Base-by-base conservation (phyloP, 352 stramenopile species). In the Stramenopiles sp. region DNA sequence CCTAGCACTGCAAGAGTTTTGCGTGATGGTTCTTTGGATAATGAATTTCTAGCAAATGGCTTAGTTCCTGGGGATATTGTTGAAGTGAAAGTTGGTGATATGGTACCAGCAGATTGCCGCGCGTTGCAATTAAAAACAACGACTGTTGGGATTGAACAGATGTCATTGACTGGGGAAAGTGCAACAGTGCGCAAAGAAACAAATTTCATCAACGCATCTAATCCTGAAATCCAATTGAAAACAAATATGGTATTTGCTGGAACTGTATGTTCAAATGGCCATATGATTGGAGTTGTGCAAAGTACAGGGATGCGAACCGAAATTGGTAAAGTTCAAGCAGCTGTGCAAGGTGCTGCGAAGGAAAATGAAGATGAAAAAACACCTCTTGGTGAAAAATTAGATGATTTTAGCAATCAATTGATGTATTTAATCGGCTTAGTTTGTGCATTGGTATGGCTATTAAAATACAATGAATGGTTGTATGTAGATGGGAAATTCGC, bases 391-490 rank as follows among this genome's bases (percentile, higher is more conserved):
- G 93, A 97, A 81, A 98, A 98, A 85, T 85, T 99, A 1, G 96
- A 99, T 86, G 93, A 98, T 84, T 99, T 99, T 84, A 95, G 93
- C 31, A 87, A 97, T 80, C 88, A 92, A 27, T 84, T 99, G 53
- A 97, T 94, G 7, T 92, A 94, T 79, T 90, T 98, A 29, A 98
- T 99, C 83, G 93, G 91, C n/a, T 81, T 94, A 38, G 98, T 99
- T 79, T 99, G 96, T 85, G 84, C 98, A 29, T 87, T 93, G 1
- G 94, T 98, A 1, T 99, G 95, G 93, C 83, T 93, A 31, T 97
- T 97, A 81, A 97, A 94, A 80, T 97, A 98, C 84, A 96, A 96
- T 81, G 97, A 97, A 84, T 98, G 98, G 81, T 93, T 93, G n/a
- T n/a, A n/a, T n/a, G n/a, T n/a, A n/a, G n/a, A n/a, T n/a, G 38